Percentiles rank a stretch among this genome's conserved stretches.
These are phyloP conservation scores for Macrolepiota fuliginosa DNA, from an alignment of 768 basidiomycete genomes.

Conservation along the genomic window DNA sequence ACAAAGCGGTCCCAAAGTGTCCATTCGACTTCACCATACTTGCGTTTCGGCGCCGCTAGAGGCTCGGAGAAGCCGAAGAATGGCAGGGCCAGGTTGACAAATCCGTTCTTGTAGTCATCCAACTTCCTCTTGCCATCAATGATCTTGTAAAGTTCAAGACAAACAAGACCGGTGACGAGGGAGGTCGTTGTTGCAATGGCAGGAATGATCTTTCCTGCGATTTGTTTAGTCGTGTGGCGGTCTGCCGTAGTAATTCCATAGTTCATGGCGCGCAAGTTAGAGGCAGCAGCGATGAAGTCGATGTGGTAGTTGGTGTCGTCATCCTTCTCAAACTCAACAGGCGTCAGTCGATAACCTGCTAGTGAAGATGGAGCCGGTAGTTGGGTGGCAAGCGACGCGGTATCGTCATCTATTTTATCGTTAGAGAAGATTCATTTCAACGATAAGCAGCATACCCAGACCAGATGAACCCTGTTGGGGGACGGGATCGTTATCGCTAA, in stretches of 20 bases:
- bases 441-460: slow-evolving; percentile 27
- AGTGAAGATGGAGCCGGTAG: slow-evolving; percentile 89
- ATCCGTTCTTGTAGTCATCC: slow-evolving; percentile 97
- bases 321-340: slow-evolving; percentile 99
- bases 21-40: slow-evolving; percentile 90
- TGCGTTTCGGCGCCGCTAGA: slow-evolving; percentile 83
- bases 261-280: slow-evolving; percentile 94
- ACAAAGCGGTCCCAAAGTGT: slow-evolving; percentile 98
- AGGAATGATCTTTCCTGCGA: slow-evolving; percentile 98
- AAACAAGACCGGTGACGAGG: slow-evolving; percentile 92
- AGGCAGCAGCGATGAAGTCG: slow-evolving; percentile 97
- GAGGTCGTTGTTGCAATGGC: slow-evolving; percentile 99
- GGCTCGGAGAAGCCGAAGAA: slow-evolving; percentile 99
- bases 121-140: slow-evolving; percentile 94
- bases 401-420: slow-evolving; percentile 45
- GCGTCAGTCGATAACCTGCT: slow-evolving; percentile 92
- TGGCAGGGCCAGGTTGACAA: slow-evolving; percentile 94
- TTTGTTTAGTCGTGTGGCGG: slow-evolving; percentile 92
- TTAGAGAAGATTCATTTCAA: slow-evolving; percentile 1
- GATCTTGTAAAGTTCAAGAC: slow-evolving; percentile 97
- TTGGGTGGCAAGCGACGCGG: slow-evolving; percentile 55
- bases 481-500: slow-evolving; percentile 89
- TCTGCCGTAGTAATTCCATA: slow-evolving; percentile 88
- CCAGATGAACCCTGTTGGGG: slow-evolving; percentile 44
- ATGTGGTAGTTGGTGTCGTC: slow-evolving; percentile 98